These are phyloP conservation scores for Blepharisma stoltei DNA, from an alignment of 73 alveolate genomes.

Conservation along the genomic window DNA sequence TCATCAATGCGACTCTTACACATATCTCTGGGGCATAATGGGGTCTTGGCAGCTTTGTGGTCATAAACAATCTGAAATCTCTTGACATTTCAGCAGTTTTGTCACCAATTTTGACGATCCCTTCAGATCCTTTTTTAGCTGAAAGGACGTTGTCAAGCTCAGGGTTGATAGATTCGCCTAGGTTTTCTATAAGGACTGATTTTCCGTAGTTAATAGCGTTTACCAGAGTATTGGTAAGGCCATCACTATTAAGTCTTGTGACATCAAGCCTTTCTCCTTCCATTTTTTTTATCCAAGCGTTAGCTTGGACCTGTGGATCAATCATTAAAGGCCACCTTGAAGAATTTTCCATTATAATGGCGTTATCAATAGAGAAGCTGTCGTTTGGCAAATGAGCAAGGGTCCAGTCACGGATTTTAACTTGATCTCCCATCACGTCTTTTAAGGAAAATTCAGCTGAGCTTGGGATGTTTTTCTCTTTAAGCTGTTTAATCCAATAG, in stretches of 20 bases:
- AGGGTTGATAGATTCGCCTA: conserved; percentile 69
- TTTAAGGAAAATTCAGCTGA: conserved; percentile 63
- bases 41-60: conserved; percentile 99
- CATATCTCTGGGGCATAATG: conserved; percentile 99
- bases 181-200: conserved; percentile 95
- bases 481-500: conserved; percentile 79
- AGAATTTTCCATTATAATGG: conserved; percentile 93
- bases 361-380: conserved; percentile 95
- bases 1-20: conserved; percentile 95
- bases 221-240: conserved; percentile 71
- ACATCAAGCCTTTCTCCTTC: conserved; percentile 69
- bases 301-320: conserved; percentile 98
- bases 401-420: conserved; percentile 97
- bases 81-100: conserved; percentile 76
- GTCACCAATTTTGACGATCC: conserved; percentile 71
- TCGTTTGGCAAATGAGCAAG: conserved; percentile 91
- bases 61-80: conserved; percentile 93
- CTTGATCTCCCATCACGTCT: conserved; percentile 94
- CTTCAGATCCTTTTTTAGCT: conserved; percentile 60
- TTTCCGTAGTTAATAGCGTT: conserved; percentile 90
- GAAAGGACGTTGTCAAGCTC: conserved; percentile 56
- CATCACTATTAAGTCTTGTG: conserved; percentile 74
- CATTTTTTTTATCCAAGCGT: conserved; percentile 85
- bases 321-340: conserved; percentile 99
- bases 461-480: conserved; percentile 60